Percentiles rank a stretch among this genome's conserved stretches.
These are phyloP conservation scores for Trichosporon sp. DNA, from an alignment of 1,284 basidiomycete genomes.

Conservation along the genomic window DNA sequence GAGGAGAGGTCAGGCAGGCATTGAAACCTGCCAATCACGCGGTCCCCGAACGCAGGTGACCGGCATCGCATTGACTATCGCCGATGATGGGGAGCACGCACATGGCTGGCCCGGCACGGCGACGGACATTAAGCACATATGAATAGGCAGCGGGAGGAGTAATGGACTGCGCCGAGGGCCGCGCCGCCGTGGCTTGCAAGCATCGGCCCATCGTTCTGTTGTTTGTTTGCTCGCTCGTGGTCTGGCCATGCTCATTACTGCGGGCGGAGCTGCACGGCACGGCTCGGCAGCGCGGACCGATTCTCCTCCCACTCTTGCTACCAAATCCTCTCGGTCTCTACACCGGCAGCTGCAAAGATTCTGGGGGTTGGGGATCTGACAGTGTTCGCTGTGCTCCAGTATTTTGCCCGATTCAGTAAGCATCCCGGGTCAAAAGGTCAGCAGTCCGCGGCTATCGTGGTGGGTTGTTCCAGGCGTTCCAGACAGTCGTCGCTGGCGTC, in stretches of 20 bases:
- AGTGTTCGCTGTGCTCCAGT: neutral
- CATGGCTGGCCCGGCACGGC: neutral
- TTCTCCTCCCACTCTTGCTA: neutral
- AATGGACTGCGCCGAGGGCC: slow-evolving; percentile 1
- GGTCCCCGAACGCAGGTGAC: neutral
- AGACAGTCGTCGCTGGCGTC: neutral
- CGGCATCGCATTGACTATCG: neutral
- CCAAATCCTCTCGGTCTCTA: neutral
- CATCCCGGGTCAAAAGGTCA: neutral
- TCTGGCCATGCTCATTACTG: neutral
- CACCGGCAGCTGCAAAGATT: neutral
- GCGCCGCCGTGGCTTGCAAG: neutral
- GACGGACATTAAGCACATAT: neutral
- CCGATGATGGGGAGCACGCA: neutral
- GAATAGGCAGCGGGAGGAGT: slow-evolving; percentile 2
- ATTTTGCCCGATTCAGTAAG: neutral
- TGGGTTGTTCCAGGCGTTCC: neutral
- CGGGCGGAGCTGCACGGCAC: too few species aligned
- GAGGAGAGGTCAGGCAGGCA: neutral
- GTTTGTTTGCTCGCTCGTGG: neutral
- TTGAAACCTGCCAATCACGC: neutral
- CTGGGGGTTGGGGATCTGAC: neutral
- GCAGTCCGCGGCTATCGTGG: neutral
- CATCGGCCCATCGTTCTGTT: neutral
- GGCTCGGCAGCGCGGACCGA: neutral